Percentiles rank a stretch among this genome's conserved stretches.
Conservation (phyloP, 2,329 filamentous ascomycete genomes). For the Curvularia eragrostidis region DNA sequence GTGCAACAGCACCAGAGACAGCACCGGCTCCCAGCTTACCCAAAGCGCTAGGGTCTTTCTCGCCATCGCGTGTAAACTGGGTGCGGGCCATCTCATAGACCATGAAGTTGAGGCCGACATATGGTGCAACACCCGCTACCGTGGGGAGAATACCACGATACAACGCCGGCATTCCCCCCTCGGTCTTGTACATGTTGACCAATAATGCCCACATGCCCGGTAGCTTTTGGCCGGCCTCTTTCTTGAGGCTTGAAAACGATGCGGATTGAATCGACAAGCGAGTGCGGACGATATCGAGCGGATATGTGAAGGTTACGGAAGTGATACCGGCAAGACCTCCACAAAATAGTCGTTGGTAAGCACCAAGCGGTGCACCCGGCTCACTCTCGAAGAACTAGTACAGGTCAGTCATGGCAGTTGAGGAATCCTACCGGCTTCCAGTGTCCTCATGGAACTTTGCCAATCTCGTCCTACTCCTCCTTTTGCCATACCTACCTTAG, state of each 20-base stretch:
- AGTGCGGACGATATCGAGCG: slow-evolving; percentile 95
- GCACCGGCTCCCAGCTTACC: slow-evolving; percentile 90
- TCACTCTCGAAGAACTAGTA: slow-evolving; percentile 74
- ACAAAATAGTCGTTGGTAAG: slow-evolving; percentile 80
- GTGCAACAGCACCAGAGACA: slow-evolving; percentile 92
- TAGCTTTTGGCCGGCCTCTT: slow-evolving; percentile 59
- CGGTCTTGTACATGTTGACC: slow-evolving; percentile 82
- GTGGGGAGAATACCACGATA: slow-evolving; percentile 95
- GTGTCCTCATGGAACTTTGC: not conserved
- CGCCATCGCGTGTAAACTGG: slow-evolving; percentile 84
- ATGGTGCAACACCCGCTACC: slow-evolving; percentile 92
- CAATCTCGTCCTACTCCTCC: not conserved
- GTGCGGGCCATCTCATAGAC: slow-evolving; percentile 89
- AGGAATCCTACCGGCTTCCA: not conserved
- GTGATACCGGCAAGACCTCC: slow-evolving; percentile 93
- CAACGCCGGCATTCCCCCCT: slow-evolving; percentile 84
- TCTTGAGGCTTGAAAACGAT: slow-evolving; percentile 81
- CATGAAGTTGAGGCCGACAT: slow-evolving; percentile 98
- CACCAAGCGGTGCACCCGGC: slow-evolving; percentile 75
- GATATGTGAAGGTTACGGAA: slow-evolving; percentile 93
- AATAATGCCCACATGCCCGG: slow-evolving; percentile 94
- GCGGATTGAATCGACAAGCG: slow-evolving; percentile 95
- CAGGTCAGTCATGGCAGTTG: slow-evolving; percentile 20
- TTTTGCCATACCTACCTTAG: not conserved
- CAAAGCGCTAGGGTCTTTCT: slow-evolving; percentile 77